Percentiles rank a stretch among this genome's conserved stretches.
These are phyloP conservation scores for rapeseed (Brassica napus) DNA, from an alignment of 345 rosid species.

Conservation along the genomic window DNA sequence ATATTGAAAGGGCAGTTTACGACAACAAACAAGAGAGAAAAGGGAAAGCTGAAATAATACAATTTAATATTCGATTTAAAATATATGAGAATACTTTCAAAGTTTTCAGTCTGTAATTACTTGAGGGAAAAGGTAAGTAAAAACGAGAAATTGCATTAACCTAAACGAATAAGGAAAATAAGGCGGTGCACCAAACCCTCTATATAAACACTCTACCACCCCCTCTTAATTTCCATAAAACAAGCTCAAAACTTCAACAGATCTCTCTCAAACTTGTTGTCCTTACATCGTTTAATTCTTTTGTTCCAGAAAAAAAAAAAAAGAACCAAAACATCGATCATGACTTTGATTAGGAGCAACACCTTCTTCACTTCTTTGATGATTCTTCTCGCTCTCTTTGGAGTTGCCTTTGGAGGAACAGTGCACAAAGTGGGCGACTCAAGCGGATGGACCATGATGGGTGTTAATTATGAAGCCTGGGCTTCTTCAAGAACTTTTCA, in stretches of 20 bases:
- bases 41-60: background rate
- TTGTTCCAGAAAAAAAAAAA: background rate
- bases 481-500: constrained; percentile 21
- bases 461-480: constrained; percentile 6
- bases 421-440: constrained; percentile 6
- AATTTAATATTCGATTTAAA: background rate
- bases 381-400: background rate
- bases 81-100: background rate
- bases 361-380: background rate
- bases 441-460: background rate
- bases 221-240: background rate
- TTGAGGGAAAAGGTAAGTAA: background rate
- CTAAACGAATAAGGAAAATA: background rate
- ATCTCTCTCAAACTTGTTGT: background rate
- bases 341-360: background rate
- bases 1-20: too few species aligned
- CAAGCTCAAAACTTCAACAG: background rate
- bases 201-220: background rate
- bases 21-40: background rate
- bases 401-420: background rate
- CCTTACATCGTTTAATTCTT: background rate
- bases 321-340: background rate
- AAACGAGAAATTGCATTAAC: background rate
- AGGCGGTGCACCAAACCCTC: background rate
- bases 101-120: background rate